A percentile compares a stretch with the other conserved stretches of the same genome.
Evolutionary conservation across 345 rosid species (phyloP).

Genomic region (Eucalyptus fibrosa): DNA sequence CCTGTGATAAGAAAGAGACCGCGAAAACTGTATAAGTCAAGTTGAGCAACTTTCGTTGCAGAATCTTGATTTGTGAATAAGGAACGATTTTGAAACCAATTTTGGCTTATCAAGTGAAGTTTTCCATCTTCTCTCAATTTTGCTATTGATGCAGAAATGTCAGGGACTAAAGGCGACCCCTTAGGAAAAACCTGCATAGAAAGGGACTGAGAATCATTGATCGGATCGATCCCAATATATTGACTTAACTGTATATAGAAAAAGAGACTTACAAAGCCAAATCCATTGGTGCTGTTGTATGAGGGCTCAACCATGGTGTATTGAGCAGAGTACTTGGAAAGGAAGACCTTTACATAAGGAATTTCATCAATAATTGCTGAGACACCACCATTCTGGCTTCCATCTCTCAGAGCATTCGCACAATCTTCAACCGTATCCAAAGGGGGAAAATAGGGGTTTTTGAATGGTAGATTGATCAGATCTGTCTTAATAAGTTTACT

Average conservation of each 20-base stretch:
- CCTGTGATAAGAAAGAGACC: constrained; percentile 22
- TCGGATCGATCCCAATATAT: not conserved
- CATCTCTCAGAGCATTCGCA: constrained; percentile 4
- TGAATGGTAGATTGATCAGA: not conserved
- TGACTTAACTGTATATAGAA: rapidly evolving
- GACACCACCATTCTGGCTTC: constrained; percentile 1
- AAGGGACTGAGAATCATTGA: not conserved
- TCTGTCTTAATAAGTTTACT: not conserved
- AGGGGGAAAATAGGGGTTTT: not conserved
- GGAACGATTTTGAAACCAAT: not conserved
- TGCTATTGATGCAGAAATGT: constrained; percentile 15
- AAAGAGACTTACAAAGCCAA: constrained; percentile 19
- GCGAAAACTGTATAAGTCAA: not conserved
- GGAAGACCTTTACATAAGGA: constrained; percentile 25
- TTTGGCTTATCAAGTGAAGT: constrained; percentile 1
- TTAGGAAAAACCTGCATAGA: constrained; percentile 11
- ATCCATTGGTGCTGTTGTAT: not conserved
- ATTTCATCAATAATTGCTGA: constrained; percentile 25
- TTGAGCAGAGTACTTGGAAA: constrained; percentile 9
- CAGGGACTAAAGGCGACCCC: constrained; percentile 8
- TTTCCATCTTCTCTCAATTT: constrained; percentile 7
- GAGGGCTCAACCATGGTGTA: constrained; percentile 16
- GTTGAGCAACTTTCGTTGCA: not conserved
- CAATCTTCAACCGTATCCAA: constrained; percentile 1
- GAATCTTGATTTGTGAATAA: not conserved